Conservation (phyloP, 768 basidiomycete genomes). For the Pulveroboletus sp. region DNA sequence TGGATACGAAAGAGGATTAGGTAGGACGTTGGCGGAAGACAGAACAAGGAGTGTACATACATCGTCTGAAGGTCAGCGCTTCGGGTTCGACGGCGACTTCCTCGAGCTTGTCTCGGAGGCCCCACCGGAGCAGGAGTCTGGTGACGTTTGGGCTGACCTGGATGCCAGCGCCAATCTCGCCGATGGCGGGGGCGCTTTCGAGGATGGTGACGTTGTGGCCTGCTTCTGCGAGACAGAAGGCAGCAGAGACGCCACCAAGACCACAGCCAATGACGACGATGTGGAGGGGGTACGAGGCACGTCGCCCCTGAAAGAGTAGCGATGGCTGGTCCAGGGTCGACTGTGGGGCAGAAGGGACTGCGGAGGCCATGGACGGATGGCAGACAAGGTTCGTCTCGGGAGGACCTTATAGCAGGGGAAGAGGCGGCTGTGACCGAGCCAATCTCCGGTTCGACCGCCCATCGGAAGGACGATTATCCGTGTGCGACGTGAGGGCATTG, state of each 20-base stretch:
- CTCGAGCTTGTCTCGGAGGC: conserved; percentile 39
- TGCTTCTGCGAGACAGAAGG: conserved; percentile 40
- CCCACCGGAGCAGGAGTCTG: conserved; percentile 48
- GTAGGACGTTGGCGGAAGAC: no score
- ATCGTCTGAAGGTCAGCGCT: conserved; percentile 39
- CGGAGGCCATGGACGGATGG: neutral
- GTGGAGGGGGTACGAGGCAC: conserved; percentile 25
- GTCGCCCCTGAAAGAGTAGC: conserved; percentile 21
- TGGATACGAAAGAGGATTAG: neutral
- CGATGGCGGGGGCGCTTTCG: conserved; percentile 35
- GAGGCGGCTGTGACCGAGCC: conserved; percentile 10
- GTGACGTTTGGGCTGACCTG: conserved; percentile 42
- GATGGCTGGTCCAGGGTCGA: neutral
- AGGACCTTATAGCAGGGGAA: conserved; percentile 1
- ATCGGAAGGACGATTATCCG: neutral
- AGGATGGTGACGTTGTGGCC: conserved; percentile 48
- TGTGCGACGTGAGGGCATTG: neutral
- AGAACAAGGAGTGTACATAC: conserved; percentile 20
- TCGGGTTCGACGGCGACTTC: conserved; percentile 36
- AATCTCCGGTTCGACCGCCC: no score
- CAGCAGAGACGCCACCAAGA: conserved; percentile 45
- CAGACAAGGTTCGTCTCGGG: neutral
- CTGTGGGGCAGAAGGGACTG: neutral
- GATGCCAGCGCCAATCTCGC: conserved; percentile 51
- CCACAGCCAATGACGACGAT: conserved; percentile 49